phyloP scores from a whole-genome alignment of 225 moss, liverwort and hornwort species.

The Lunularia cruciata region DNA sequence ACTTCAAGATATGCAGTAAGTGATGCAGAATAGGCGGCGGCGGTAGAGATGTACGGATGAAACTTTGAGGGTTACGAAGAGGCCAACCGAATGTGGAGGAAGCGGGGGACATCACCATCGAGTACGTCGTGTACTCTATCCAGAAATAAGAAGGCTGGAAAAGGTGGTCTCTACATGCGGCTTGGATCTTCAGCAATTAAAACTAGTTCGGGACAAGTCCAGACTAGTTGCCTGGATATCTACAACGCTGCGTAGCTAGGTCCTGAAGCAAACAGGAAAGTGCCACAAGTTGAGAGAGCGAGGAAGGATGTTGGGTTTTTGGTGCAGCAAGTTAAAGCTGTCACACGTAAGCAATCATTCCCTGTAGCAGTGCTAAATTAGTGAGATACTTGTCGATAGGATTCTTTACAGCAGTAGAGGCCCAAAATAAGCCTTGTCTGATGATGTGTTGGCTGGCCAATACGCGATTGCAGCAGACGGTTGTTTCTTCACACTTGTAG shows the following conservation, averaged over 20 bases:
- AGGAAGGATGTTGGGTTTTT: constrained; percentile 41
- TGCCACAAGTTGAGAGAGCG: constrained; percentile 29
- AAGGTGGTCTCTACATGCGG: constrained; percentile 20
- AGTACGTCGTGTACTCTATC: constrained; percentile 44
- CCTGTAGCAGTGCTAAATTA: constrained; percentile 37
- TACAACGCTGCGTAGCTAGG: constrained; percentile 34
- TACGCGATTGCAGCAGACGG: constrained; percentile 42
- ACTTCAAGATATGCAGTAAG: constrained; percentile 35
- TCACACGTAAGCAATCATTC: constrained; percentile 33
- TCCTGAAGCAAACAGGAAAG: constrained; percentile 34
- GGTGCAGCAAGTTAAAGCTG: constrained; percentile 39
- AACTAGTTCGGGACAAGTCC: constrained; percentile 24
- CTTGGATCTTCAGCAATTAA: constrained; percentile 21
- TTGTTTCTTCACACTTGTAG: constrained; percentile 42
- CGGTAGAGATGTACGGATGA: constrained; percentile 31
- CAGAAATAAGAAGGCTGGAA: constrained; percentile 33
- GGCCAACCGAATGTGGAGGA: constrained; percentile 29
- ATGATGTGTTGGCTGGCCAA: constrained; percentile 50
- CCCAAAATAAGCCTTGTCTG: constrained; percentile 44
- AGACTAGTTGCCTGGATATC: constrained; percentile 34
- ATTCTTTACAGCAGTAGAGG: constrained; percentile 50
- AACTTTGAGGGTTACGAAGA: constrained; percentile 19
- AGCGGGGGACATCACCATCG: constrained; percentile 26
- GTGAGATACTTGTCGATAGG: constrained; percentile 47
- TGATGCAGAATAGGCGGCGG: constrained; percentile 43